These are phyloP conservation scores for Neofusicoccum sp. DNA, from an alignment of 2,329 filamentous ascomycete species.

Conservation along the genomic window DNA sequence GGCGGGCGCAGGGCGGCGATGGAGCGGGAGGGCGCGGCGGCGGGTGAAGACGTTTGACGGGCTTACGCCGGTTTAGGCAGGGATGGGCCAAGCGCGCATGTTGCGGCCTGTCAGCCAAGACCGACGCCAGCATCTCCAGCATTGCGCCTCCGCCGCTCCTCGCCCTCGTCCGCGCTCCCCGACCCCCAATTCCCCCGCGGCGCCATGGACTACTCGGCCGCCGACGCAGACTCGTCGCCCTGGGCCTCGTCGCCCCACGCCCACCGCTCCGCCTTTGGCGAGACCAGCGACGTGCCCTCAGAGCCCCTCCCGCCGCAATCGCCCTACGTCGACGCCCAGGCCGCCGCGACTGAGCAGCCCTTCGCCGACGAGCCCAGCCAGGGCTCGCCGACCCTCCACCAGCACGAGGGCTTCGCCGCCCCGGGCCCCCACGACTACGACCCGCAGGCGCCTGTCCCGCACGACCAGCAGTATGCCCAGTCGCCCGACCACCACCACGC, in stretches of 20 bases:
- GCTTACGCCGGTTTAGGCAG: constrained; percentile 13
- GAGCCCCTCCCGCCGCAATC: constrained; percentile 45
- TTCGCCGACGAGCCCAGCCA: constrained; percentile 19
- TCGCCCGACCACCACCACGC: constrained; percentile 35
- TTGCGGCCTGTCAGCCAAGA: constrained; percentile 14
- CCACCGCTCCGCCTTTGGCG: constrained; percentile 51
- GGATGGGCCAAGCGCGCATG: constrained; percentile 2
- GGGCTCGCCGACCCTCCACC: not conserved
- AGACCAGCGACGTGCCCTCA: constrained; percentile 43
- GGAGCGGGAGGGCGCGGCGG: not conserved
- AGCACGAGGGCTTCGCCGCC: constrained; percentile 27
- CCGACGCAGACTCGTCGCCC: constrained; percentile 61
- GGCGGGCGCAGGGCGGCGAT: not conserved
- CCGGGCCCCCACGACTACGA: constrained; percentile 31
- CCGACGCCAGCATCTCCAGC: constrained; percentile 9
- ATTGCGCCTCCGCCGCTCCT: constrained; percentile 1
- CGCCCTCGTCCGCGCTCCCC: constrained; percentile 1
- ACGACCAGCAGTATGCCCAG: constrained; percentile 40
- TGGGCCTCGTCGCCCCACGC: constrained; percentile 64
- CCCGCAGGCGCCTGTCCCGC: constrained; percentile 36
- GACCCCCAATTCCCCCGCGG: constrained; percentile 1
- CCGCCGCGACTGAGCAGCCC: constrained; percentile 16
- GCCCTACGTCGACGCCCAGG: constrained; percentile 35
- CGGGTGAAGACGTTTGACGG: constrained; percentile 11
- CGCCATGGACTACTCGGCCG: constrained; percentile 66